Evolutionary conservation across 2,329 filamentous ascomycete genomes (phyloP).

Genomic region (Elsinoe batatas): DNA sequence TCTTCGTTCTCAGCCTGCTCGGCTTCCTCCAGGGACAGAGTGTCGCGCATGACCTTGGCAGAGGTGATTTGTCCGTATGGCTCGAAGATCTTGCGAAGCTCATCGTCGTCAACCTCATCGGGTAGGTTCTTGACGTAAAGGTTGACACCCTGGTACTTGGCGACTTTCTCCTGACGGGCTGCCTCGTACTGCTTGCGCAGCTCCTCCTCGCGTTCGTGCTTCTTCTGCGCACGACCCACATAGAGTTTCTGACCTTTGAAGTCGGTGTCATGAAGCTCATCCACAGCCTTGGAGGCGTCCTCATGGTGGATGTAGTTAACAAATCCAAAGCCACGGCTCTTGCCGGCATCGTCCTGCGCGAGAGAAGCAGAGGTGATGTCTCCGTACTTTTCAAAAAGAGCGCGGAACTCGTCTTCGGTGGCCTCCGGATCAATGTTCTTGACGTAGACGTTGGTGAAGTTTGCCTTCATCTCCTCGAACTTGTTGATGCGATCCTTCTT

Average conservation of each 20-base stretch:
- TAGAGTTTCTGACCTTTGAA: constrained; percentile 94
- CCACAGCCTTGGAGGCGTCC: constrained; percentile 73
- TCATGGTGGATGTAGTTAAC: constrained; percentile 92
- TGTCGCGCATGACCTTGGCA: constrained; percentile 97
- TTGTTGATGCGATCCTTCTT: constrained; percentile 99
- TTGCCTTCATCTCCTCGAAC: constrained; percentile 99
- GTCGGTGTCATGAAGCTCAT: constrained; percentile 83
- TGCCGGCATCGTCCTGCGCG: constrained; percentile 90
- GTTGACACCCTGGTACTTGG: constrained; percentile 99
- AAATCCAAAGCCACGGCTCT: constrained; percentile 89
- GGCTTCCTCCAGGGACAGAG: constrained; percentile 33
- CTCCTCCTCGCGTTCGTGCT: constrained; percentile 99
- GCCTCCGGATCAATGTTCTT: constrained; percentile 88
- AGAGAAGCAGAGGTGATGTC: constrained; percentile 94
- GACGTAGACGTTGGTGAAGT: constrained; percentile 99
- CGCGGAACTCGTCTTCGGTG: constrained; percentile 87
- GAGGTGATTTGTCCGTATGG: constrained; percentile 93
- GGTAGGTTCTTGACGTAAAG: constrained; percentile 99
- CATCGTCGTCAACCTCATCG: constrained; percentile 95
- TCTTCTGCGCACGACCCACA: constrained; percentile 98
- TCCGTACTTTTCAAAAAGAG: constrained; percentile 83
- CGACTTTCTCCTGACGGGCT: constrained; percentile 93
- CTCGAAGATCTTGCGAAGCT: constrained; percentile 86
- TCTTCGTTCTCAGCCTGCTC: constrained; percentile 43
- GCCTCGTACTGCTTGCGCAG: constrained; percentile 98